Evolutionary conservation across 1,139 yeast genomes (phyloP), one percentile per base, ranked within the genome.

Genomic region (Sugiyamaella novakii): DNA sequence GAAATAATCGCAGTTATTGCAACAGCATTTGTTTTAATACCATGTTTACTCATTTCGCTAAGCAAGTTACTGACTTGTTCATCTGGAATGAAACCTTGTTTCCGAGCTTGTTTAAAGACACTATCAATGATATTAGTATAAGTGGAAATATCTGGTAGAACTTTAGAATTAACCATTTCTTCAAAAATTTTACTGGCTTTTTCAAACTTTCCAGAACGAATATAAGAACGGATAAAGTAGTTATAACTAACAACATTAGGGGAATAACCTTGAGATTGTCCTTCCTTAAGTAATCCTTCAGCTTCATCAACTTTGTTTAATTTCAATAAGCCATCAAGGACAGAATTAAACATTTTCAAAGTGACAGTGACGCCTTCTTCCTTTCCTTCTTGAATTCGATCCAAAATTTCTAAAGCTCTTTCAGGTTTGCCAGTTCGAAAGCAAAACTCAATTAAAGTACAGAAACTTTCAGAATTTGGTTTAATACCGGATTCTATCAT

Each of bases 61-160:
- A 83, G 65, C 42, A 83, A 65, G 2, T 64, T 65, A 3, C 61
- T 59, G 31, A 76, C 63, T 10, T 70, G 61, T 7, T 71, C 68
- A 31, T 73, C 65, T 3, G 83, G 78, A n/a, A 68, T 64, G 47
- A 71, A 63, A 10, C 83, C 80, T 47, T 67, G 73, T 7, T 70
- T 67, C 37, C 70, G 69, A 42, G 76, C 71, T 29, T 63, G 56
- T 62, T 79, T 81, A 68, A 83, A 74, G 57, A 77, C 73, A 47
- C 76, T 67, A 60, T 83, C 83, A 48, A 84, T 74, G 28, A 84
- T 68, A 33, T 77, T 77, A n/a, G 91, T 78, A 64, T 80, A 80
- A 1, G 92, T 83, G 12, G 80, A 81, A 44, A 80, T 74, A 61
- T 83, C 87, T 24, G 84, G 86, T 29, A 72, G 63, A 30, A 83